These are phyloP conservation scores for Acanthamoeba culbertsoni DNA, from an alignment of 208 protist species.

Conservation along the genomic window DNA sequence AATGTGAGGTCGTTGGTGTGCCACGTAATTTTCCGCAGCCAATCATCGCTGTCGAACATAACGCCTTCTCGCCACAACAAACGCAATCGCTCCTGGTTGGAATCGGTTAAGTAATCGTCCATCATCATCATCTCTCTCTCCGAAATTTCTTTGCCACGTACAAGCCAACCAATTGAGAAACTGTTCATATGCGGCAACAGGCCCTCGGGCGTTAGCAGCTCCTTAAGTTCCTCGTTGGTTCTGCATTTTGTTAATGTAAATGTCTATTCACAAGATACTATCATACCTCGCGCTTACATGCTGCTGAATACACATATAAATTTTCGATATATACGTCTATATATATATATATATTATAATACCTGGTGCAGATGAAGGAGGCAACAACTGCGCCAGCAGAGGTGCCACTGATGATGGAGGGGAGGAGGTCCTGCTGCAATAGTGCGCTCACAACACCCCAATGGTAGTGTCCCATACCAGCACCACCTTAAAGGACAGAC, in stretches of 20 bases:
- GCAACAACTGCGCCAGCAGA: slow-evolving; percentile 17
- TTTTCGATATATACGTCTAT: no score
- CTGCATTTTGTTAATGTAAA: neutral
- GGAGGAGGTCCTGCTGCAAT: neutral
- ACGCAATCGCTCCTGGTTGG: neutral
- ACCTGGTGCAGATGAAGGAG: slow-evolving; percentile 39
- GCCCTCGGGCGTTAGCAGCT: slow-evolving; percentile 25
- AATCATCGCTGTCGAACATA: slow-evolving; percentile 48
- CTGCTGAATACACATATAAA: no score
- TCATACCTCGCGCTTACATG: no score
- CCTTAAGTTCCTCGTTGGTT: slow-evolving; percentile 39
- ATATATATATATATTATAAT: neutral
- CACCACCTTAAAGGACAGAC: neutral
- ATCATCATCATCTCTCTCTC: no score
- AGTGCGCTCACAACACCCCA: slow-evolving; percentile 5
- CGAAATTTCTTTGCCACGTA: neutral
- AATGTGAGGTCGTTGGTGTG: slow-evolving; percentile 53
- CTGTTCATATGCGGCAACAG: slow-evolving; percentile 24
- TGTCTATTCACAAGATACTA: no score
- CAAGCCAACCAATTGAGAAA: slow-evolving; percentile 5
- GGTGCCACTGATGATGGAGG: slow-evolving; percentile 30
- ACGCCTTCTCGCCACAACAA: neutral
- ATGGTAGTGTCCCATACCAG: slow-evolving; percentile 41
- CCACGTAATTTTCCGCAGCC: slow-evolving; percentile 38
- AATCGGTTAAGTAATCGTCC: neutral